Evolutionary conservation across 176 grass and related monocot genomes (phyloP), one percentile per base, ranked within the genome.

Genomic region (Carex pumila): DNA sequence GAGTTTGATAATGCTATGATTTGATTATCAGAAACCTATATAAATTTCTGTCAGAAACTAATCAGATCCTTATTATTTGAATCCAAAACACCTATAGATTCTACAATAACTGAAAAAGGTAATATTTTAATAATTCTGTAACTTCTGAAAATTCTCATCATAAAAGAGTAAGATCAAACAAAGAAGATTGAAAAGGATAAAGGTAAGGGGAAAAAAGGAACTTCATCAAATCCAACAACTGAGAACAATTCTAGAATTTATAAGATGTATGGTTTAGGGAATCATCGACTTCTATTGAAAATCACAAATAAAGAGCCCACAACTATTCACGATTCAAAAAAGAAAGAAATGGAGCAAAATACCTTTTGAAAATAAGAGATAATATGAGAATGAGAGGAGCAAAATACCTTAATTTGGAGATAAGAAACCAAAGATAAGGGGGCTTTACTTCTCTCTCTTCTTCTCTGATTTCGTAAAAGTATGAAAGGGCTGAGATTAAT

Each of bases 291-390:
- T 55, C 14, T 83, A 31, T 52, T 31, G 25, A 66, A 39, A 39
- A 50, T 31, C 45, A 66, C 36, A 49, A 65, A 68, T 12, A 29
- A 52, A 30, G 5, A 83, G 6, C 17, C 11, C 65, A 66, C 19
- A 54, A 67, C 41, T 39, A 83, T 30, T 34, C 32, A 83, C 5
- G 7, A 45, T 31, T 66, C 36, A 81, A 83, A 10, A n/a, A 55
- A 55, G 19, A 45, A 83, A 47, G 36, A 49, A 67, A 54, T n/a
- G 6, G 30, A 83, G 21, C 11, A 37, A 67, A 65, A 10, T 69
- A 83, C 81, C 81, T 83, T 83, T 69, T 78, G 62, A n/a, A 83
- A 1, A 52, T 69, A 21, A 54, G 61, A 83, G 15, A 73, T 25
- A 50, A 50, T 11, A 50, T 50, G 47, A 50, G 47, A 50, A 50